These are phyloP conservation scores for Saposhnikovia divaricata DNA, from an alignment of 129 eudicot genomes.

Conservation along the genomic window DNA sequence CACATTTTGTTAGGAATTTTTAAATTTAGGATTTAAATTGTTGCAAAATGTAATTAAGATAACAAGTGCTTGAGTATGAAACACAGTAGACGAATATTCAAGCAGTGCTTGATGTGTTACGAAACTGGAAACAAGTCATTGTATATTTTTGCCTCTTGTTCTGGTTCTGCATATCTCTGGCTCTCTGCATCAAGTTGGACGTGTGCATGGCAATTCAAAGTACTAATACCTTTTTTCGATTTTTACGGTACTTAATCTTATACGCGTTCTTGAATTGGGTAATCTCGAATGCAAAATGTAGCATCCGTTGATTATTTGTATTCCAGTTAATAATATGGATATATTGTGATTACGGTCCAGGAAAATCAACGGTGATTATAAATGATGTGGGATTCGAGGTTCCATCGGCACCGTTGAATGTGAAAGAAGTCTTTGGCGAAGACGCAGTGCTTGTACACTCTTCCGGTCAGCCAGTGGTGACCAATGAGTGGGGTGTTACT, in stretches of 20 bases:
- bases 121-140: neutral
- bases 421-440: slow-evolving; percentile 61
- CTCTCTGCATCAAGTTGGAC: slow-evolving; percentile 25
- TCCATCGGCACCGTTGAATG: slow-evolving; percentile 49
- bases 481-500: slow-evolving; percentile 83
- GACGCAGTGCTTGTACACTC: slow-evolving; percentile 67
- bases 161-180: slow-evolving; percentile 5
- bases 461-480: slow-evolving; percentile 57
- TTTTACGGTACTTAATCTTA: neutral
- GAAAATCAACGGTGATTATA: slow-evolving; percentile 65
- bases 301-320: too few species aligned
- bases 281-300: too few species aligned
- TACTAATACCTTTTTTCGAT: slow-evolving; percentile 18
- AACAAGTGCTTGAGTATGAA: too few species aligned
- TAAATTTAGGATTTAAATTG: too few species aligned
- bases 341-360: slow-evolving; percentile 19
- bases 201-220: slow-evolving; percentile 38
- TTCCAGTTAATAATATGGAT: too few species aligned
- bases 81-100: neutral
- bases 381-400: slow-evolving; percentile 80
- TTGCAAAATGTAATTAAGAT: neutral
- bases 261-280: too few species aligned
- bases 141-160: slow-evolving; percentile 18
- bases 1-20: too few species aligned
- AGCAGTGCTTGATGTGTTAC: neutral